Evolutionary conservation across 192 early-diverging fungal species (phyloP).

Genomic region (Podochytrium sp.): DNA sequence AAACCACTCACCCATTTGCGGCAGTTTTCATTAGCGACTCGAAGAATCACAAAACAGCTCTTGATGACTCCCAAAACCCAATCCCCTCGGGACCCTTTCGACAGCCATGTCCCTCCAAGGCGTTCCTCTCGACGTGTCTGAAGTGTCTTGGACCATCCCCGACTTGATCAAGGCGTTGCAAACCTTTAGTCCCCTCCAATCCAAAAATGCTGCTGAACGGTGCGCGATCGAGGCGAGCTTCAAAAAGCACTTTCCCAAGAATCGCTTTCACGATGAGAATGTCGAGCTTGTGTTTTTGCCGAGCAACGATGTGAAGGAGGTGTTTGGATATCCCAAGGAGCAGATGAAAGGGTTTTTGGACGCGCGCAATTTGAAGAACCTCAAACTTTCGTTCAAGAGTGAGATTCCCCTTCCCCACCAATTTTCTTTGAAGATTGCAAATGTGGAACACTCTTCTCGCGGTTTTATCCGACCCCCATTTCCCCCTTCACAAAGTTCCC

Average conservation of each 20-base stretch:
- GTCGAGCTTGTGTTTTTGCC: not conserved
- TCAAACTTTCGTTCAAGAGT: slow-evolving; percentile 9
- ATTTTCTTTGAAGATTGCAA: too few species aligned
- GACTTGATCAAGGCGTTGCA: slow-evolving; percentile 24
- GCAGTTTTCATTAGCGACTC: too few species aligned
- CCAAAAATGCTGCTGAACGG: not conserved
- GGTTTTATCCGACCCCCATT: too few species aligned
- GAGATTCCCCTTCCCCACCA: not conserved
- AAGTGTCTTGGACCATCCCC: slow-evolving; percentile 24
- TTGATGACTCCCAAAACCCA: too few species aligned
- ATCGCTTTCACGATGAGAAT: not conserved
- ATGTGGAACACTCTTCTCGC: too few species aligned
- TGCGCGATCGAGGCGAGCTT: slow-evolving; percentile 15
- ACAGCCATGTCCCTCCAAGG: slow-evolving; percentile 11
- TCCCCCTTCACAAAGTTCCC: not conserved
- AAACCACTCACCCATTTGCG: not conserved
- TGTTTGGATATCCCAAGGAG: slow-evolving; percentile 19
- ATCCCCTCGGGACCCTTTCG: not conserved
- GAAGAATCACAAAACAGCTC: too few species aligned
- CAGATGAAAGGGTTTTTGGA: slow-evolving; percentile 16
- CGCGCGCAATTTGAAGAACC: not conserved
- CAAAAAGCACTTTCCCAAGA: slow-evolving; percentile 4
- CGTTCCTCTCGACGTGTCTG: not conserved
- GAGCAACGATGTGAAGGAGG: slow-evolving; percentile 10
- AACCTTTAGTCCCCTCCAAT: not conserved